A percentile compares a stretch with the other conserved stretches of the same genome.
phyloP scores from a whole-genome alignment of 2,329 filamentous ascomycete species.

The Nemania diffusa region DNA sequence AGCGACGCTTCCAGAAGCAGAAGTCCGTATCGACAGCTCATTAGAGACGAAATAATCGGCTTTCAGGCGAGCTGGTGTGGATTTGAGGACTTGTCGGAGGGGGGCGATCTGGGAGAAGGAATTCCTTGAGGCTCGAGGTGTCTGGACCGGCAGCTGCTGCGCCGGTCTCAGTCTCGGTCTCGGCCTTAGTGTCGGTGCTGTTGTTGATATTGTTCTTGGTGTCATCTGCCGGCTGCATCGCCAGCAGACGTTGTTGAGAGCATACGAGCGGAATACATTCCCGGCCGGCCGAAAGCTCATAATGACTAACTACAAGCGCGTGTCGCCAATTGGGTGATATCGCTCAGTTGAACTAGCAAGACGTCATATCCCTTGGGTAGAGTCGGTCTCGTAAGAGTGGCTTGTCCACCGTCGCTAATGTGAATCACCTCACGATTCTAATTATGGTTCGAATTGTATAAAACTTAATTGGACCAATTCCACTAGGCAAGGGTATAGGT shows the following conservation, averaged over 20 bases:
- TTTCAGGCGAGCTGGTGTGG: conserved; percentile 41
- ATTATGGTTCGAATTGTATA: conserved; percentile 1
- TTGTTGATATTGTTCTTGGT: not conserved
- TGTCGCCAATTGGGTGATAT: conserved; percentile 37
- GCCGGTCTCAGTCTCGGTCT: not conserved
- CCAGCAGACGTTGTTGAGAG: conserved; percentile 47
- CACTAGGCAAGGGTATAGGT: too few species aligned
- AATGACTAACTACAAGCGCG: conserved; percentile 43
- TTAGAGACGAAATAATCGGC: conserved; percentile 49
- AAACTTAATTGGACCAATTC: conserved; percentile 27
- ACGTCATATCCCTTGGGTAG: conserved; percentile 22
- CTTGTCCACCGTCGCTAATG: not conserved
- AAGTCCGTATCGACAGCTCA: conserved; percentile 30
- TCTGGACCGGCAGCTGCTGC: not conserved
- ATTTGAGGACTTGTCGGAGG: conserved; percentile 28
- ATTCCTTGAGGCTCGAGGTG: conserved; percentile 24
- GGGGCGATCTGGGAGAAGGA: conserved; percentile 38
- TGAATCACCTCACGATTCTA: not conserved
- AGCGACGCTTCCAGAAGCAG: conserved; percentile 7
- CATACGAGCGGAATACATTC: conserved; percentile 43
- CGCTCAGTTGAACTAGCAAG: conserved; percentile 22
- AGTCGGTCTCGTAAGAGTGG: not conserved
- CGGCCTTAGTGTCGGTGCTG: not conserved
- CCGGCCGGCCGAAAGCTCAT: conserved; percentile 49
- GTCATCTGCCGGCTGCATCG: conserved; percentile 43